A percentile compares a stretch with the other conserved stretches of the same genome.
Evolutionary conservation across 192 early-diverging fungal genomes (phyloP).

Genomic region (Coemansia sp.): DNA sequence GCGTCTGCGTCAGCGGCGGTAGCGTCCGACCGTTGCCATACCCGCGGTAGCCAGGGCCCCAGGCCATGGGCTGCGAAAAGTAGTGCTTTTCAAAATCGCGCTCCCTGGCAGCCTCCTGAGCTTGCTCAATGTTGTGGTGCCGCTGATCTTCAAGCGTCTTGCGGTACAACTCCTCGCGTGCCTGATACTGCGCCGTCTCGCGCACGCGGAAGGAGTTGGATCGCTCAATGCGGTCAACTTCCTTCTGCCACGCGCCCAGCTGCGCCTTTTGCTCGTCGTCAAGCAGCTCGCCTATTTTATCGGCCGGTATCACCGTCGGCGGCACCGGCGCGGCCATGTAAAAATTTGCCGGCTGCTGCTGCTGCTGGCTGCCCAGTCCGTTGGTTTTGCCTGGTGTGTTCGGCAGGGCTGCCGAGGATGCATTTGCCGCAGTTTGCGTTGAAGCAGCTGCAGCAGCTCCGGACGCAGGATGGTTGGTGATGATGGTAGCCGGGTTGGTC

Average conservation of each 20-base stretch:
- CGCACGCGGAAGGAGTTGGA: slow-evolving; percentile 28
- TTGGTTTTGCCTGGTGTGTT: not conserved
- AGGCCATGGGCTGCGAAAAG: slow-evolving; percentile 16
- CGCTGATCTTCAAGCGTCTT: slow-evolving; percentile 34
- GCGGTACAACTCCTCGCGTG: slow-evolving; percentile 36
- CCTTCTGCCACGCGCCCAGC: slow-evolving; percentile 29
- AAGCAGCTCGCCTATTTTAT: slow-evolving; percentile 27
- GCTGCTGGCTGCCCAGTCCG: slow-evolving; percentile 5
- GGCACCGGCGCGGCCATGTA: slow-evolving; percentile 33
- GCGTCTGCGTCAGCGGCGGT: slow-evolving; percentile 16
- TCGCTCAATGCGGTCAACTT: slow-evolving; percentile 20
- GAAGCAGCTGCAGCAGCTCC: not conserved
- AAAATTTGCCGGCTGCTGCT: slow-evolving; percentile 43
- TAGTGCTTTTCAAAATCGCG: slow-evolving; percentile 27
- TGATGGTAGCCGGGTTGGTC: slow-evolving; percentile 11
- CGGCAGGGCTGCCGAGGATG: not conserved
- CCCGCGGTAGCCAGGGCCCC: slow-evolving; percentile 62
- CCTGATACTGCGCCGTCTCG: slow-evolving; percentile 39
- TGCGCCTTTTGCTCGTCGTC: slow-evolving; percentile 31
- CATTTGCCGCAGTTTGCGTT: not conserved
- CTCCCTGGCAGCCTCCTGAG: slow-evolving; percentile 15
- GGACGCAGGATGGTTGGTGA: not conserved
- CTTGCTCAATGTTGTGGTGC: slow-evolving; percentile 17
- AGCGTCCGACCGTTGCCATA: slow-evolving; percentile 57
- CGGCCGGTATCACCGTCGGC: slow-evolving; percentile 41